phyloP scores from a whole-genome alignment of 176 grass and related monocot genomes.

The Ensete glaucum region DNA sequence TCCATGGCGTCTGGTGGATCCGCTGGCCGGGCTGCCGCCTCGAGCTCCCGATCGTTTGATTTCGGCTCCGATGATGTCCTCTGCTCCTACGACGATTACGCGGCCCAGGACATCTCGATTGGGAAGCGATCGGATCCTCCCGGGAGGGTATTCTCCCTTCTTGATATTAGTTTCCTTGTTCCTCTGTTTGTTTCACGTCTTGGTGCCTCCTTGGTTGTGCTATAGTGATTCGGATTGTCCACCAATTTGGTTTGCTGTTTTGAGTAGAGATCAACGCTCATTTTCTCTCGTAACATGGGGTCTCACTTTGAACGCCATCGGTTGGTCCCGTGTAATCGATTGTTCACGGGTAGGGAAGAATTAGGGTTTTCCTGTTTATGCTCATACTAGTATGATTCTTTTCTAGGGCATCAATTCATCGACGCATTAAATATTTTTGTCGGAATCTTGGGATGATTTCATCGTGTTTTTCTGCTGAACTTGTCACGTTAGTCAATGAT shows the following conservation, averaged over 20 bases:
- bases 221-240: no score
- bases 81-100: slow-evolving; percentile 65
- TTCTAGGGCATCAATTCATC: no score
- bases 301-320: not conserved
- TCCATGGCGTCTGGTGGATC: slow-evolving; percentile 48
- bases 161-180: not conserved
- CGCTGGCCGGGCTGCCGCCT: slow-evolving; percentile 25
- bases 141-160: slow-evolving; percentile 30
- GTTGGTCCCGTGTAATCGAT: no score
- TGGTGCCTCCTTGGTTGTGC: no score
- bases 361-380: not conserved
- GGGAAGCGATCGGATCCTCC: slow-evolving; percentile 38
- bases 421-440: no score
- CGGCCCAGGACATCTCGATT: slow-evolving; percentile 28
- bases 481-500: no score
- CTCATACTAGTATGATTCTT: not conserved
- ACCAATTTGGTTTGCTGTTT: no score
- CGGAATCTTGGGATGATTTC: no score
- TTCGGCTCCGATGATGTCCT: slow-evolving; percentile 64
- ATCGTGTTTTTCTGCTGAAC: no score
- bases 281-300: not conserved
- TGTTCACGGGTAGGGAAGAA: not conserved
- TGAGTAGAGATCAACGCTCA: not conserved
- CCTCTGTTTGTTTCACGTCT: not conserved
- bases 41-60: slow-evolving; percentile 43